Percentiles rank a stretch among this genome's conserved stretches.
Evolutionary conservation across 306 rosid species (phyloP).

Genomic region (Quercus robur): DNA sequence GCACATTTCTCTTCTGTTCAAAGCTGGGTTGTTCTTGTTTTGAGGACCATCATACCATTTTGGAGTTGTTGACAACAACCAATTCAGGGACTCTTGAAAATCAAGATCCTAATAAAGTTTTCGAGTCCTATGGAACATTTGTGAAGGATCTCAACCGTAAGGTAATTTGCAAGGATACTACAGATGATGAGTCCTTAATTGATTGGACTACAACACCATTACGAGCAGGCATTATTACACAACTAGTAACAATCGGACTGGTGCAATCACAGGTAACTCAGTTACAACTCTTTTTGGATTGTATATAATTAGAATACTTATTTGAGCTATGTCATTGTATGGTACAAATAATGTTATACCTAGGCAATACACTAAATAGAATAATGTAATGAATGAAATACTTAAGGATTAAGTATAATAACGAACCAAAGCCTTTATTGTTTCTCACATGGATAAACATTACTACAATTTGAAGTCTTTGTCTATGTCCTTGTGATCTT

Average conservation of each 20-base stretch:
- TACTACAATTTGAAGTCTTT: neutral
- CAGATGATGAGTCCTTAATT: no score
- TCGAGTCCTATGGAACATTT: conserved; percentile 22
- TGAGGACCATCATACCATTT: conserved; percentile 37
- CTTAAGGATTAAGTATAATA: neutral
- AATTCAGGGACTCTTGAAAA: neutral
- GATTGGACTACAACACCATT: conserved; percentile 7
- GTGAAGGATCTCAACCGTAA: conserved; percentile 20
- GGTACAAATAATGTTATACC: neutral
- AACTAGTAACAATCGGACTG: conserved; percentile 38
- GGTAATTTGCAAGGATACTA: conserved; percentile 15
- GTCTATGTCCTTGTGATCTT: neutral
- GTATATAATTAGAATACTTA: neutral
- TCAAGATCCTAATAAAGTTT: conserved; percentile 4
- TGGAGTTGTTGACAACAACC: conserved; percentile 17
- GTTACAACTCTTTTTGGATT: neutral
- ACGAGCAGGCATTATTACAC: conserved; percentile 28
- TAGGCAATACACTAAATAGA: neutral
- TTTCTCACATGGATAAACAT: neutral
- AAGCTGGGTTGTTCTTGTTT: conserved; percentile 38
- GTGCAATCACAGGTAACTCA: conserved; percentile 29
- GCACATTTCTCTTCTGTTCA: conserved; percentile 55
- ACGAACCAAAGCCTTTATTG: no score
- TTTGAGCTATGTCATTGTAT: neutral
- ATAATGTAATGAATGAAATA: neutral